These are phyloP conservation scores for Phytophthora pistaciae DNA, from an alignment of 352 stramenopile species.

Conservation along the genomic window DNA sequence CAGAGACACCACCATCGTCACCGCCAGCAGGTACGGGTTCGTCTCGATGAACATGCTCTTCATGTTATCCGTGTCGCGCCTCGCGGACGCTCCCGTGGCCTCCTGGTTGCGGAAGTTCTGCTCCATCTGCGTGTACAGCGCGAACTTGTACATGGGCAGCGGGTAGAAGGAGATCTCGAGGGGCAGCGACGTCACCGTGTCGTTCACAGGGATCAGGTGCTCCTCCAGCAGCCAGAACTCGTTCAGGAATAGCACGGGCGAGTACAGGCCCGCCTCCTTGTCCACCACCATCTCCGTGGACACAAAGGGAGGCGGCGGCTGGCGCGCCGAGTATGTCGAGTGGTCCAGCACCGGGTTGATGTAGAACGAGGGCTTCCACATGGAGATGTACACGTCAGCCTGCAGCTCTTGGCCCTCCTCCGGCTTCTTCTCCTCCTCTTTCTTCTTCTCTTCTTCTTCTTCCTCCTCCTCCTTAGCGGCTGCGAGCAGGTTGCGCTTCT, in stretches of 20 bases:
- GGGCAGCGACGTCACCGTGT: slow-evolving; percentile 76
- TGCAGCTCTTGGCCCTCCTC: slow-evolving; percentile 19
- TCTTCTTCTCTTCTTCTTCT: not conserved
- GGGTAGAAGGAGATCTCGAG: slow-evolving; percentile 90
- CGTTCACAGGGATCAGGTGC: slow-evolving; percentile 91
- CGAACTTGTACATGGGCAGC: slow-evolving; percentile 92
- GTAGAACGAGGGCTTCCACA: slow-evolving; percentile 84
- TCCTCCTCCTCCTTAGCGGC: slow-evolving; percentile 25
- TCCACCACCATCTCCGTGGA: slow-evolving; percentile 68
- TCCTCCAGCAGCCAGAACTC: slow-evolving; percentile 96
- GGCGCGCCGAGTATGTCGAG: slow-evolving; percentile 64
- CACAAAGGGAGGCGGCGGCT: slow-evolving; percentile 76
- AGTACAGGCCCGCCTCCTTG: slow-evolving; percentile 72
- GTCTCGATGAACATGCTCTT: slow-evolving; percentile 98
- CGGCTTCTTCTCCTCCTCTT: not conserved
- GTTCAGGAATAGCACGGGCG: slow-evolving; percentile 92
- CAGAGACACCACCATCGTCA: slow-evolving; percentile 96
- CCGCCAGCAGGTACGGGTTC: slow-evolving; percentile 95
- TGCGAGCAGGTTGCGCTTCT: slow-evolving; percentile 82
- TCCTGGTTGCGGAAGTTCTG: slow-evolving; percentile 94
- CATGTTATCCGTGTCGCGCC: slow-evolving; percentile 93
- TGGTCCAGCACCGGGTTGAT: slow-evolving; percentile 82
- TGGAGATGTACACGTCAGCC: slow-evolving; percentile 64
- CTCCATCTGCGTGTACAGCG: slow-evolving; percentile 94
- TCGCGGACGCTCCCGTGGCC: slow-evolving; percentile 90